Conservation (phyloP, 2,329 filamentous ascomycete species). For the Alternaria solani region DNA sequence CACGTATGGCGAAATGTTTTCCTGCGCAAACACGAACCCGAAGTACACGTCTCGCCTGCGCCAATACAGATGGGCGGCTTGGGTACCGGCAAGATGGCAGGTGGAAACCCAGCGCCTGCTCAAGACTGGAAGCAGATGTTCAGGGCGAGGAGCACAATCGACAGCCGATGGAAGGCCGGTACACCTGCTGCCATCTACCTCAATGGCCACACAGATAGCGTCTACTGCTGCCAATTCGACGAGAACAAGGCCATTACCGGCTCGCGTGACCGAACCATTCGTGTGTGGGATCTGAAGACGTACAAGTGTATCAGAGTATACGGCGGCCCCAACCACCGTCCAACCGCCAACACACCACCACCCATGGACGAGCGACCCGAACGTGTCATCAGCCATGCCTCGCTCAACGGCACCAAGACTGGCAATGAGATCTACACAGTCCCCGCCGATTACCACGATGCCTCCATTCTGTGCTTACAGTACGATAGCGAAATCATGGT, state of each 20-base stretch:
- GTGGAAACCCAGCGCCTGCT: constrained; percentile 56
- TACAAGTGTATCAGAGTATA: constrained; percentile 86
- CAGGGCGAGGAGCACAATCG: constrained; percentile 76
- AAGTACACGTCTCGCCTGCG: constrained; percentile 55
- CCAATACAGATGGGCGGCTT: constrained; percentile 60
- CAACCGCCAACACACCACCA: constrained; percentile 57
- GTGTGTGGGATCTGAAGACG: constrained; percentile 93
- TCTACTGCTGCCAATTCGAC: constrained; percentile 98
- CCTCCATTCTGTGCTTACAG: constrained; percentile 92
- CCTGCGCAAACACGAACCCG: constrained; percentile 61
- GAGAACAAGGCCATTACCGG: constrained; percentile 98
- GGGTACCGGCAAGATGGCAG: constrained; percentile 61
- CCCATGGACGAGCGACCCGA: constrained; percentile 52
- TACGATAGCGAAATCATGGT: constrained; percentile 94
- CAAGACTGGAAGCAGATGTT: constrained; percentile 91
- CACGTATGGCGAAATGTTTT: constrained; percentile 72
- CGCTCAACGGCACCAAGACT: constrained; percentile 57
- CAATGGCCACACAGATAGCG: constrained; percentile 92
- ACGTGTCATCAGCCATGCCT: constrained; percentile 55
- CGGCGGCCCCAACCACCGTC: constrained; percentile 73
- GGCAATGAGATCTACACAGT: constrained; percentile 58
- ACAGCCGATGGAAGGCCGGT: constrained; percentile 79
- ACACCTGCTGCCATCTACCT: constrained; percentile 85
- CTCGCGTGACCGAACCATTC: constrained; percentile 92
- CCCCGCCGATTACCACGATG: constrained; percentile 74